phyloP scores from a whole-genome alignment of 306 rosid species.

The Fragaria ananassa region DNA sequence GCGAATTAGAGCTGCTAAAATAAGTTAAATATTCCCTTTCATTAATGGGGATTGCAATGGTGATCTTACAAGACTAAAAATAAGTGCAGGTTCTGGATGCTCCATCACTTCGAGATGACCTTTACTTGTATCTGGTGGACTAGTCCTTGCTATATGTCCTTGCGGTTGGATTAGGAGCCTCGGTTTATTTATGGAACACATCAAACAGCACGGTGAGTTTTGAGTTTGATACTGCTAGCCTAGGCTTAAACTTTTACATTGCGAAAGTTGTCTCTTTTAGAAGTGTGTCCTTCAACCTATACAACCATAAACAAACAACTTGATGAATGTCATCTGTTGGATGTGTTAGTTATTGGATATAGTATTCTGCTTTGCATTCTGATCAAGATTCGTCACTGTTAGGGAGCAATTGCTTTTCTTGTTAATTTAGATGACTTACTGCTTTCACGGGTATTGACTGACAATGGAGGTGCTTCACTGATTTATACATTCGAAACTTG shows the following conservation, averaged over 20 bases:
- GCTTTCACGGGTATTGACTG: too few species aligned
- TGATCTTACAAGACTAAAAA: constrained; percentile 16
- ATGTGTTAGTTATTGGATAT: too few species aligned
- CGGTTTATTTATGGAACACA: constrained; percentile 94
- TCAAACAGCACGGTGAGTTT: constrained; percentile 68
- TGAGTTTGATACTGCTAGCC: constrained; percentile 16
- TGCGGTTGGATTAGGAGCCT: constrained; percentile 90
- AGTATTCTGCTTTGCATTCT: too few species aligned
- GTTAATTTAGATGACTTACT: too few species aligned
- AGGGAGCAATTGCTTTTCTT: too few species aligned
- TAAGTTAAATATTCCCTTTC: background rate
- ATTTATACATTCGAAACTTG: too few species aligned
- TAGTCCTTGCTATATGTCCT: constrained; percentile 95
- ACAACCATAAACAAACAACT: background rate
- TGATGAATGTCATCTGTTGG: background rate
- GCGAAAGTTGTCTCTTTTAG: background rate
- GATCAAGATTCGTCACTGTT: too few species aligned
- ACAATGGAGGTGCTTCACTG: too few species aligned
- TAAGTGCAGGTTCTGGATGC: constrained; percentile 89
- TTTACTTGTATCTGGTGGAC: constrained; percentile 93
- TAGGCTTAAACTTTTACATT: background rate
- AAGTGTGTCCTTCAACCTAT: background rate
- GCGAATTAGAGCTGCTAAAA: background rate
- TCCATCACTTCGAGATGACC: constrained; percentile 91
- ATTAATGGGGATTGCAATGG: background rate